Conservation (phyloP, 805 yeast genomes). For the Zygoascus biomembranicola region DNA sequence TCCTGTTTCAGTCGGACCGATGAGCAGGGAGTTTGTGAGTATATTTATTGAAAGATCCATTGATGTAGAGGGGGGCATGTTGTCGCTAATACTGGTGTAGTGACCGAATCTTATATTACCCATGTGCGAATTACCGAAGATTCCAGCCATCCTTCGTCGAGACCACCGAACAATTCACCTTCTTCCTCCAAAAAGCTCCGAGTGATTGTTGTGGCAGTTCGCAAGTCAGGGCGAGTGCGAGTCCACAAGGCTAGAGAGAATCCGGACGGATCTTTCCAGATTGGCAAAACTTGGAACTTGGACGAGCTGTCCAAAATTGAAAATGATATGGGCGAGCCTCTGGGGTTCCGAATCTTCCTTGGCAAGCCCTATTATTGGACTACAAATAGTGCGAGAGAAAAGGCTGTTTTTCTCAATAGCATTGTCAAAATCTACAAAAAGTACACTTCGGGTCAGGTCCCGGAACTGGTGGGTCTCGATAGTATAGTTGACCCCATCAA, state of each 20-base stretch:
- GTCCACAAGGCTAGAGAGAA: conserved; percentile 83
- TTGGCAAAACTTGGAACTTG: conserved; percentile 88
- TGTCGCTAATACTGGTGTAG: not conserved
- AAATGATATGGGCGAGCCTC: conserved; percentile 33
- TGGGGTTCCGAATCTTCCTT: conserved; percentile 43
- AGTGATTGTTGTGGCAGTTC: conserved; percentile 43
- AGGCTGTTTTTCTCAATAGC: conserved; percentile 48
- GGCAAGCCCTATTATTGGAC: conserved; percentile 84
- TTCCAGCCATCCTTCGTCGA: conserved; percentile 54
- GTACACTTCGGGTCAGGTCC: conserved; percentile 48
- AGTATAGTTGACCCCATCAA: conserved; percentile 17
- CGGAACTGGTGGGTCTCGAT: conserved; percentile 48
- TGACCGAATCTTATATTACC: conserved; percentile 54
- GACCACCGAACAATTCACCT: conserved; percentile 54
- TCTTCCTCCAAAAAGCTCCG: conserved; percentile 43
- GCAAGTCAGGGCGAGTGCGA: conserved; percentile 57
- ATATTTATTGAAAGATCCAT: conserved; percentile 17
- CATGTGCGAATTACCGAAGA: conserved; percentile 73
- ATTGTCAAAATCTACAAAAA: conserved; percentile 45
- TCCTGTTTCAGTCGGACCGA: conserved; percentile 44
- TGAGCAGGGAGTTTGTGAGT: conserved; percentile 23
- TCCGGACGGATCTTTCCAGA: conserved; percentile 65
- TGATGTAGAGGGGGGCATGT: conserved; percentile 1
- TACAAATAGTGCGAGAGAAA: conserved; percentile 48
- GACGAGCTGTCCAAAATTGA: conserved; percentile 56